Evolutionary conservation across 257 asterid genomes (phyloP).

Genomic region (Nicotiana noctiflora): DNA sequence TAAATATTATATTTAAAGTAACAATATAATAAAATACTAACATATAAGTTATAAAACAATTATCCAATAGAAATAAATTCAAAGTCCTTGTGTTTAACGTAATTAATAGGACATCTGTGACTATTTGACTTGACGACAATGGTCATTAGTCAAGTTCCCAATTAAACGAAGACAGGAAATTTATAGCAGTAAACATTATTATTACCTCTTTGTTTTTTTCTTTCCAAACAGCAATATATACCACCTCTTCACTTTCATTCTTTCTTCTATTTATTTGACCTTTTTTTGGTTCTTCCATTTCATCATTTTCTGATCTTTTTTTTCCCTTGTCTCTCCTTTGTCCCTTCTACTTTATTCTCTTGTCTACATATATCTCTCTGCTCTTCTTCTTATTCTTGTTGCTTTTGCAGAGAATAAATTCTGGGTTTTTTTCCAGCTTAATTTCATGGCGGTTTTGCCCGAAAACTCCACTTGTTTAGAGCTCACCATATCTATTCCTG

Average conservation of each 20-base stretch:
- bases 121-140: slow-evolving; percentile 30
- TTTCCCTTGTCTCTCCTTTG: slow-evolving; percentile 16
- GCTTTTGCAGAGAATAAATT: neutral
- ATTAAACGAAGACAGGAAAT: slow-evolving; percentile 4
- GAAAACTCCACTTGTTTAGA: slow-evolving; percentile 40
- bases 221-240: slow-evolving; percentile 10
- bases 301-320: slow-evolving; percentile 16
- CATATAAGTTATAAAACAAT: too few relatives aligned
- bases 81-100: slow-evolving; percentile 10
- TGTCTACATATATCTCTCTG: slow-evolving; percentile 16
- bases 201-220: neutral
- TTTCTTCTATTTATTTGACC: slow-evolving; percentile 26
- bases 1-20: too few relatives aligned
- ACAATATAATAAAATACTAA: too few relatives aligned
- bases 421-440: neutral
- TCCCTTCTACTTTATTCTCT: slow-evolving; percentile 20
- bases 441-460: slow-evolving; percentile 33
- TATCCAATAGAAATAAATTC: neutral
- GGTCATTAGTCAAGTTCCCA: slow-evolving; percentile 26
- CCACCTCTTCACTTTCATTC: neutral
- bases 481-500: slow-evolving; percentile 58
- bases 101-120: slow-evolving; percentile 15
- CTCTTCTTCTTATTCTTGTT: slow-evolving; percentile 1
- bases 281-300: slow-evolving; percentile 15
- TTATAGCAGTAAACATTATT: slow-evolving; percentile 3